Evolutionary conservation across 2,329 filamentous ascomycete species (phyloP), one percentile per base, ranked within the genome.

Genomic region (Apiospora aurea): DNA sequence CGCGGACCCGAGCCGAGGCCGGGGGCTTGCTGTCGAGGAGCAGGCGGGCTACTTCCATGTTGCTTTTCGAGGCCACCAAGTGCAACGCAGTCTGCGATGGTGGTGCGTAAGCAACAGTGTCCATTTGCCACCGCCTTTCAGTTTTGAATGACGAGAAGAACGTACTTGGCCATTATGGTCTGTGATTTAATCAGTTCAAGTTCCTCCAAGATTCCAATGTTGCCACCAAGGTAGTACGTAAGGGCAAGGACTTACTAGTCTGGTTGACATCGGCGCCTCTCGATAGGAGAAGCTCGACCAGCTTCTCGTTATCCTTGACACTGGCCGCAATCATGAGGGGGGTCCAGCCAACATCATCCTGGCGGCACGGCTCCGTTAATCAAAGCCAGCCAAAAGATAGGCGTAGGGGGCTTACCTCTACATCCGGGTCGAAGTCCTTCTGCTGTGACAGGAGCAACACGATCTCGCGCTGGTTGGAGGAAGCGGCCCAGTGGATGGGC

Each of bases 401-500:
- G 64, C n/a, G n/a, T 21, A 18, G 1, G 13, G 13, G 4, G 26
- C 76, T 73, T 79, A 94, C 93, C 83, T 94, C 90, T 24, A 92
- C 91, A 81, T 98, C 95, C 0, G 94, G 89, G 79, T 98, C 94
- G 79, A 98, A 97, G 72, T 87, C 87, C 77, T 91, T 91, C 73
- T 87, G 86, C 71, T 93, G 87, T 2, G 93, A 87, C 4, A 98
- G 86, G 26, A 96, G 80, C 69, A 92, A 86, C 24, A 94, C 91
- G 72, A 98, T 94, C 34, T 91, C 88, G 8, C 92, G 83, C 76
- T 91, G 92, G 80, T 96, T 97, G 81, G 93, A 93, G 29, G 95
- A 96, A 1, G 91, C 90, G 0, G 96, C 96, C 96, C 96, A 99
- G 86, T 99, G 96, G 72, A 98, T 91, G 2, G 96, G 92, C 49